Percentiles rank a stretch among this genome's conserved stretches.
phyloP scores from a whole-genome alignment of 2,329 filamentous ascomycete species.

The Pezicula carpinea region DNA sequence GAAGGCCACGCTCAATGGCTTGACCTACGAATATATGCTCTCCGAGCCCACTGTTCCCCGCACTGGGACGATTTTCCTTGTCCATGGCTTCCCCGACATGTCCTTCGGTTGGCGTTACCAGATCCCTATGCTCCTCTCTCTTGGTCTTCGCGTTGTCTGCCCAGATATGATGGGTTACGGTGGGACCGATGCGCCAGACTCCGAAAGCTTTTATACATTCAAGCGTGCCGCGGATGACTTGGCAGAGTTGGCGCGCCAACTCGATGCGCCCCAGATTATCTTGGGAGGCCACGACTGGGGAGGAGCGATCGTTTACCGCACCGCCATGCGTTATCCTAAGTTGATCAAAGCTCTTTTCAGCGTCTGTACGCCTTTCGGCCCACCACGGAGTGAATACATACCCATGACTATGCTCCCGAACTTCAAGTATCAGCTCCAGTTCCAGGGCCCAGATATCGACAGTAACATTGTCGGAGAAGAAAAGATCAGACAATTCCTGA shows the following conservation, averaged over 20 bases:
- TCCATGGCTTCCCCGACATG: slow-evolving; percentile 73
- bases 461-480: slow-evolving; percentile 49
- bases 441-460: slow-evolving; percentile 65
- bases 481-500: slow-evolving; percentile 66
- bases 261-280: slow-evolving; percentile 55
- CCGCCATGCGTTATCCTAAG: slow-evolving; percentile 67
- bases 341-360: slow-evolving; percentile 72
- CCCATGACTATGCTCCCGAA: slow-evolving; percentile 55
- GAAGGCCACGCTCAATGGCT: slow-evolving; percentile 59
- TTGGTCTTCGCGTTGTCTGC: slow-evolving; percentile 74
- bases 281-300: slow-evolving; percentile 95
- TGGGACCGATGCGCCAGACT: slow-evolving; percentile 63
- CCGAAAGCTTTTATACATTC: slow-evolving; percentile 59
- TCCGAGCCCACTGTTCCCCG: slow-evolving; percentile 42
- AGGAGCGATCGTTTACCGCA: slow-evolving; percentile 69
- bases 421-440: slow-evolving; percentile 81
- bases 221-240: slow-evolving; percentile 74
- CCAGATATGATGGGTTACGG: slow-evolving; percentile 88
- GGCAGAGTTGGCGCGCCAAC: slow-evolving; percentile 58
- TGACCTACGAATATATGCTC: slow-evolving; percentile 64
- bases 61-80: slow-evolving; percentile 44
- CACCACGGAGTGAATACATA: slow-evolving; percentile 48
- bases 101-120: slow-evolving; percentile 86
- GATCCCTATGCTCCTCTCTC: slow-evolving; percentile 67
- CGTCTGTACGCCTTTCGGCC: slow-evolving; percentile 71